Conservation (phyloP, 2,329 filamentous ascomycete species). For the Ascochyta clinopodiicola region DNA sequence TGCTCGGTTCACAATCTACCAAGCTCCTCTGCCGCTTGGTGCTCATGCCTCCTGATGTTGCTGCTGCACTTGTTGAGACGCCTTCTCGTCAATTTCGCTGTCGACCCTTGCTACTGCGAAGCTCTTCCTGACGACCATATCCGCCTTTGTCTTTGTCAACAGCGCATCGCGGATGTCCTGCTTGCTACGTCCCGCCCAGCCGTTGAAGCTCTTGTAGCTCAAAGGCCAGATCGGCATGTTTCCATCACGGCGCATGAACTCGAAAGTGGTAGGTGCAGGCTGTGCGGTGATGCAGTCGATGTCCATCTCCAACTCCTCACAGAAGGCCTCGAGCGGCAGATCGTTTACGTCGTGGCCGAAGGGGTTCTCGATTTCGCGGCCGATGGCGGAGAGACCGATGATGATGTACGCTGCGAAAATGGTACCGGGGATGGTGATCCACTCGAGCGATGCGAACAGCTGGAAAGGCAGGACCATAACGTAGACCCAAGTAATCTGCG, state of each 20-base stretch:
- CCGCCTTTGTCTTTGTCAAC: slow-evolving; percentile 50
- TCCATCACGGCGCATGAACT: slow-evolving; percentile 58
- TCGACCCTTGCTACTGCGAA: slow-evolving; percentile 28
- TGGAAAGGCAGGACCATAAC: slow-evolving; percentile 83
- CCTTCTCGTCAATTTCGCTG: slow-evolving; percentile 34
- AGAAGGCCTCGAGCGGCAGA: slow-evolving; percentile 68
- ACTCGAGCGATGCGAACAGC: slow-evolving; percentile 67
- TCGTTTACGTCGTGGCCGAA: slow-evolving; percentile 87
- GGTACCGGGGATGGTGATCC: slow-evolving; percentile 80
- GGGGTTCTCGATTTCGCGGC: slow-evolving; percentile 83
- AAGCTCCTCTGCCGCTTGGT: background rate
- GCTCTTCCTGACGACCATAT: slow-evolving; percentile 44
- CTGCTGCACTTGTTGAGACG: slow-evolving; percentile 20
- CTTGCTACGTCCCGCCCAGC: slow-evolving; percentile 47
- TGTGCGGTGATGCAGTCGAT: slow-evolving; percentile 74
- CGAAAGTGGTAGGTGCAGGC: slow-evolving; percentile 57
- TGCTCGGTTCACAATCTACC: slow-evolving; percentile 6
- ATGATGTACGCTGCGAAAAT: slow-evolving; percentile 81
- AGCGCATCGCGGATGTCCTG: slow-evolving; percentile 53
- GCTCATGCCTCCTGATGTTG: slow-evolving; percentile 16
- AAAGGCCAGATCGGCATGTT: slow-evolving; percentile 67
- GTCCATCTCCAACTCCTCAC: slow-evolving; percentile 74
- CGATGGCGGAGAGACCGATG: slow-evolving; percentile 77
- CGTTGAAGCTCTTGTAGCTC: slow-evolving; percentile 49
- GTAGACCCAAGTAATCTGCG: slow-evolving; percentile 87